phyloP scores from a whole-genome alignment of 164 flowering plant species.

The Amborella trichopoda region DNA sequence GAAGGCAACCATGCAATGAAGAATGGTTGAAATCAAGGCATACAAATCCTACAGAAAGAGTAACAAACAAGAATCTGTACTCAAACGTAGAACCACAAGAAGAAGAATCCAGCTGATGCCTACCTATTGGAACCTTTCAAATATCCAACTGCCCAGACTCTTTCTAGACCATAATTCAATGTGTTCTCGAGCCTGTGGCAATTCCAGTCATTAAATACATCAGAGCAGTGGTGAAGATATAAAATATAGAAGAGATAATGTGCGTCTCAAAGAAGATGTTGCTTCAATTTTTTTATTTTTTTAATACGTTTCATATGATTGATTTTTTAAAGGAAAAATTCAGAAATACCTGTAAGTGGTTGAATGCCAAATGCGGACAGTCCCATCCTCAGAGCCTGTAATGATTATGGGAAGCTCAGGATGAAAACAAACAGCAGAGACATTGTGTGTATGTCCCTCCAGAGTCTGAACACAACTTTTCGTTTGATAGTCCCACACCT shows the following conservation, averaged over 20 bases:
- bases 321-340: too few species aligned
- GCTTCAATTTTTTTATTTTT: too few species aligned
- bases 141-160: constrained; percentile 93
- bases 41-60: too few species aligned
- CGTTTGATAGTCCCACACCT: constrained; percentile 97
- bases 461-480: constrained; percentile 87
- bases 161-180: constrained; percentile 81
- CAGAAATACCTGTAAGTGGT: constrained; percentile 94
- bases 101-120: too few species aligned
- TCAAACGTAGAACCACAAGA: too few species aligned
- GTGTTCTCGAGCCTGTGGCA: constrained; percentile 92
- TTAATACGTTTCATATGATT: too few species aligned
- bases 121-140: constrained; percentile 77
- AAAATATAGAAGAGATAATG: not conserved
- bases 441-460: constrained; percentile 82
- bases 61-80: too few species aligned
- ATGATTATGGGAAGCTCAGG: constrained; percentile 94
- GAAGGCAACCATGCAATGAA: too few species aligned
- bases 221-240: too few species aligned
- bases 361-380: constrained; percentile 88
- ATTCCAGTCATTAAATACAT: too few species aligned
- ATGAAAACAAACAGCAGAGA: constrained; percentile 26
- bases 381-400: constrained; percentile 96
- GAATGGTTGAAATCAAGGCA: too few species aligned
- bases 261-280: too few species aligned